Conservation (phyloP, 2,329 filamentous ascomycete species). For the Penicillium sp. region DNA sequence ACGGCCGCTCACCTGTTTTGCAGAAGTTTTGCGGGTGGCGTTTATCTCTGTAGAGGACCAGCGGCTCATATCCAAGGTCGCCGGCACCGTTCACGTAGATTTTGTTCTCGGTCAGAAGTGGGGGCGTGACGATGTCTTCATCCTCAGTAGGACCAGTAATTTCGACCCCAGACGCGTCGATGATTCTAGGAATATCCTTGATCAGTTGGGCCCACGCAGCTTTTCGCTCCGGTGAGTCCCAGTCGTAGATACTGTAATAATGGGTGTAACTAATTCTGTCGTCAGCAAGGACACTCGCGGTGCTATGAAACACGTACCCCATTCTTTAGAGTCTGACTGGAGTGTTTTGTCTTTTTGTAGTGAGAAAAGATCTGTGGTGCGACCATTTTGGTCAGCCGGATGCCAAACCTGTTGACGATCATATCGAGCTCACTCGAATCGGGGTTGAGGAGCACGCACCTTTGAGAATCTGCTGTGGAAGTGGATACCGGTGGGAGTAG, state of each 20-base stretch:
- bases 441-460: no score
- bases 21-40: background rate
- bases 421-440: no score
- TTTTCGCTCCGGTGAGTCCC: slow-evolving; percentile 13
- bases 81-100: slow-evolving; percentile 13
- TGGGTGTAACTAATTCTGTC: slow-evolving; percentile 16
- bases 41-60: background rate
- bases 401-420: no score
- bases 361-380: background rate
- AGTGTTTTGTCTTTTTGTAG: no score
- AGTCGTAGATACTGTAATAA: slow-evolving; percentile 13
- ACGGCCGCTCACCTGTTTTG: slow-evolving; percentile 18
- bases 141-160: slow-evolving; percentile 1
- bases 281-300: background rate
- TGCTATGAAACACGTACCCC: background rate
- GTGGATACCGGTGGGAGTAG: no score
- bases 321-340: background rate
- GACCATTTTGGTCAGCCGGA: background rate
- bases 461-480: no score
- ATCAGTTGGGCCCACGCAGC: slow-evolving; percentile 16
- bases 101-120: slow-evolving; percentile 2
- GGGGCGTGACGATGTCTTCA: background rate
- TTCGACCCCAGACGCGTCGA: slow-evolving; percentile 1
- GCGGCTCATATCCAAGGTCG: slow-evolving; percentile 4
- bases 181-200: slow-evolving; percentile 8